Base-by-base conservation (phyloP, 768 basidiomycete genomes). In the Amyloporia xantha region DNA sequence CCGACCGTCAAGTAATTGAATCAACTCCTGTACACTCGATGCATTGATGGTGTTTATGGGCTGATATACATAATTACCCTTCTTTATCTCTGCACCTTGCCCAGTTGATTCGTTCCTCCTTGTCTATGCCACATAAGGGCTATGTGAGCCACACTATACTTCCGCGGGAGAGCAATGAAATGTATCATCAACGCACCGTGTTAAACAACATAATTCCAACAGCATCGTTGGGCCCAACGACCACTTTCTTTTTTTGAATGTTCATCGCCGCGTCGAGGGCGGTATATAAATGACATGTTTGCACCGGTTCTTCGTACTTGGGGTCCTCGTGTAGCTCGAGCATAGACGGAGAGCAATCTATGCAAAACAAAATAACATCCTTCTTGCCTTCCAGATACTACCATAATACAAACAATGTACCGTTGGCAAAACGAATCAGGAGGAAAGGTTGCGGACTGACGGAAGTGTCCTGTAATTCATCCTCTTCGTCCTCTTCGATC, bases 261-360 rank as follows among this genome's bases (percentile, higher is more conserved):
- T 89, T 81, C 69, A 89, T 79, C 0, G 90, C 92, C 9, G 84
- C 83, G 52, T 91, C 79, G 20, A 98, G 75, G 0, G 91, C 89
- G 17, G 76, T 72, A 57, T 84, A 83, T 2, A 97, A 63, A 59
- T 93, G 85, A 49, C 82, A 90, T 1, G 81, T 87, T 60, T 84
- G 73, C 33, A 72, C 70, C n/a, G n/a, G n/a, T 44, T 82, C 76
- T 66, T 89, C 79, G 50, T 83, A 76, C 47, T 71, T 69, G 10
- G 79, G 77, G 57, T 84, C 80, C 21, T 86, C 83, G 42, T 72
- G 73, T 37, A 84, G 76, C 30, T 71, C 72, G 21, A 87, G 82
- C 95, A 98, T 97, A 10, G 91, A 89, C 47, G 78, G 72, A 0
- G 94, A 95, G 53, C 90, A 91, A 66, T 99, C 94, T 50, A 99